Evolutionary conservation across 1,284 basidiomycete species (phyloP), one percentile per base, ranked within the genome.

Genomic region (Xerocomus tenax): DNA sequence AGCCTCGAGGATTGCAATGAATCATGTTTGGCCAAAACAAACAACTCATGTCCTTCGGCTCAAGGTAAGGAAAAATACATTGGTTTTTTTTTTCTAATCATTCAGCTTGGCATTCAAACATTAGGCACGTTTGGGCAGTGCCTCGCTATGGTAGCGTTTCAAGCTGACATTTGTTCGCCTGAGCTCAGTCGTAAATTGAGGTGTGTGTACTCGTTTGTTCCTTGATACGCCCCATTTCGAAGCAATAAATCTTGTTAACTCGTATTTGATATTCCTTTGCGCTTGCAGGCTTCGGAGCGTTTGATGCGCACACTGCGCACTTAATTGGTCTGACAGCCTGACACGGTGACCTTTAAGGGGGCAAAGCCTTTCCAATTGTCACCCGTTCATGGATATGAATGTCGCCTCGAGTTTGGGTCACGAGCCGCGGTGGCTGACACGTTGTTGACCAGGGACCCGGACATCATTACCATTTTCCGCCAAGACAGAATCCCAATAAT

Each of bases 1-100:
- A 64, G 53, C 63, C 66, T 65, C 63, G 50, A 68, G 63, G 63
- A 63, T 6, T 12, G 54, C 57, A 53, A 62, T 54, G 43, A 45
- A 44, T 53, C 47, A 3, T 66, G 48, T 64, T 64, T 68, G 63
- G 61, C 15, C 47, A 10, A 50, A 41, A 66, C 63, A 65, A 65
- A 65, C 28, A 68, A 58, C 19, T 38, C 35, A 38, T 36, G 8
- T 34, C 32, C 26, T 26, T 26, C 26, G 8, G 26, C 26, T 29
- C 28, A 29, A 21, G 21, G 21, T 21, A 21, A 21, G 21, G 21
- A 21, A 29, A 7, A 25, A 25, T 8, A 6, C 25, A 25, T 25
- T 25, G 8, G 25, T n/a, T 34, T 5, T 35, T 35, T 4, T 8
- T 36, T 16, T 18, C 34, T 19, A 36, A 19, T 19, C 13, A n/a